A percentile compares a stretch with the other conserved stretches of the same genome.
Evolutionary conservation across 225 moss, liverwort and hornwort genomes (phyloP).

Genomic region (Straminergon stramineum): DNA sequence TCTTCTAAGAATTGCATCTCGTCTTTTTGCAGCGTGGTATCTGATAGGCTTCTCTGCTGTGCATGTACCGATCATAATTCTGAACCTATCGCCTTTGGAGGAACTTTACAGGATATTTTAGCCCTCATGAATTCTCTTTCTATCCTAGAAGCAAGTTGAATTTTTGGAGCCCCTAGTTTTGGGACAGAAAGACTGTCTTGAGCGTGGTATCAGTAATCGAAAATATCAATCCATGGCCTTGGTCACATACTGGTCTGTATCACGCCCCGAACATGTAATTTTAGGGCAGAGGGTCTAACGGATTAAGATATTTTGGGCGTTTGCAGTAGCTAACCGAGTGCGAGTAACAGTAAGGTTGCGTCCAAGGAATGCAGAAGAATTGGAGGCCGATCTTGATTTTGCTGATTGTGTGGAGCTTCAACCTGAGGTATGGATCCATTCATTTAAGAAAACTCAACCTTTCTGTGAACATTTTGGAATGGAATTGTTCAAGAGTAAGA

Average conservation of each 20-base stretch:
- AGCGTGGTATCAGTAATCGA: background rate
- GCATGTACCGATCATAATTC: background rate
- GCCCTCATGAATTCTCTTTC: background rate
- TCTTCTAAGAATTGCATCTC: background rate
- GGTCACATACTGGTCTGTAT: background rate
- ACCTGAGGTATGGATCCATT: slow-evolving; percentile 52
- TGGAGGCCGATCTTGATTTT: slow-evolving; percentile 83
- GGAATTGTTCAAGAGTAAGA: background rate
- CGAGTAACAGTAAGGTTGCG: slow-evolving; percentile 87
- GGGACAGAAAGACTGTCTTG: background rate
- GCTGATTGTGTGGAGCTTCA: slow-evolving; percentile 99
- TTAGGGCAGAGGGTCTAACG: background rate
- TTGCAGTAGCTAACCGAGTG: slow-evolving; percentile 78
- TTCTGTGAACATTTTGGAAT: background rate
- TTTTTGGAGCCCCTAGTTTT: background rate
- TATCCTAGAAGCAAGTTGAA: background rate
- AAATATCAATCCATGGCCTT: background rate
- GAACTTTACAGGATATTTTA: background rate
- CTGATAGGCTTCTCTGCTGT: background rate
- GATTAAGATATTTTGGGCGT: background rate
- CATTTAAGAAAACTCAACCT: background rate
- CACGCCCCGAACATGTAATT: background rate
- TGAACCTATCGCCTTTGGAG: background rate
- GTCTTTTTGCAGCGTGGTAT: background rate
- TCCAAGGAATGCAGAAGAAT: slow-evolving; percentile 85